Conservation (phyloP, 75 land plant species). For the Gnetum montanum region DNA sequence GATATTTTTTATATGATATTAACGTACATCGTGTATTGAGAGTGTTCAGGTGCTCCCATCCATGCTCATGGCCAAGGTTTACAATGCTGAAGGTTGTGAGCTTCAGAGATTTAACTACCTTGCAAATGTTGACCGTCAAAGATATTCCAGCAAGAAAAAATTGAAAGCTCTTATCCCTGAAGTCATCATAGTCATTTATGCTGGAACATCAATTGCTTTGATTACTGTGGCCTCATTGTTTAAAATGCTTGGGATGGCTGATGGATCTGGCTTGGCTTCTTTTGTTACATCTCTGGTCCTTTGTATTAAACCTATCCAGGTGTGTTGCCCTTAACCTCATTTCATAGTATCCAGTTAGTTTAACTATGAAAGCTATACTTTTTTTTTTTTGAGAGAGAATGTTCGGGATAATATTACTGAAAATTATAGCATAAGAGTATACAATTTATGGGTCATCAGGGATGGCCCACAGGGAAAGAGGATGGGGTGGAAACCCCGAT, state of each 20-base stretch:
- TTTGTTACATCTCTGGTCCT: constrained; percentile 72
- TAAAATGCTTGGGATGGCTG: constrained; percentile 39
- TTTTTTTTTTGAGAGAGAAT: too few relatives aligned
- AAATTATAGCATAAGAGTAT: too few relatives aligned
- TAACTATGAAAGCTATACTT: not conserved
- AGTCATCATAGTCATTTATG: constrained; percentile 51
- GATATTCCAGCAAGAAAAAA: constrained; percentile 58
- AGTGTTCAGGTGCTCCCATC: constrained; percentile 64
- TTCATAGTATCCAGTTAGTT: not conserved
- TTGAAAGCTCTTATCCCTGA: constrained; percentile 92
- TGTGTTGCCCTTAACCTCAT: too few relatives aligned
- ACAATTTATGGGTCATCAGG: too few relatives aligned
- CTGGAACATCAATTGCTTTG: constrained; percentile 43
- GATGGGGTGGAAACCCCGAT: too few relatives aligned
- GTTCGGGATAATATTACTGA: too few relatives aligned
- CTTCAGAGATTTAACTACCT: constrained; percentile 48
- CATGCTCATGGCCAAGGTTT: constrained; percentile 80
- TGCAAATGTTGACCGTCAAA: constrained; percentile 45
- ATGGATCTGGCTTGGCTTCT: constrained; percentile 51
- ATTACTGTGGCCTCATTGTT: constrained; percentile 41
- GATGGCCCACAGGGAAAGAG: too few relatives aligned
- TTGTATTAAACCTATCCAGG: constrained; percentile 86
- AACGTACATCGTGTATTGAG: too few relatives aligned
- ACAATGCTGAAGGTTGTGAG: constrained; percentile 66
- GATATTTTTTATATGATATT: too few relatives aligned